Base-by-base conservation (phyloP, 768 basidiomycete species). In the Pisolithus tinctorius region DNA sequence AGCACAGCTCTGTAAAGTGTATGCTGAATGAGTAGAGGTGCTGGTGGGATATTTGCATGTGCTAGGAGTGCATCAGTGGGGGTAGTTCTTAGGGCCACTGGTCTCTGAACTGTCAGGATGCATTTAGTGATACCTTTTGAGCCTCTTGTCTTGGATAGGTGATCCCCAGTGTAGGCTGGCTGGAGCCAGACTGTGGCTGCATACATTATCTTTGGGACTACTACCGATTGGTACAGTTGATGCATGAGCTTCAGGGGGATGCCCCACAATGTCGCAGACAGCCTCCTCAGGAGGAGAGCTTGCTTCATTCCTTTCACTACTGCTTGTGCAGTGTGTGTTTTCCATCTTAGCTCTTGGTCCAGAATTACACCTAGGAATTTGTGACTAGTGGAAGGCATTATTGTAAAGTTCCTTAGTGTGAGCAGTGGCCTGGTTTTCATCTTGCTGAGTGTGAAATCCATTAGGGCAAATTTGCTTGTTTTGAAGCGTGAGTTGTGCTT, bases 351-450 rank as follows among this genome's bases (percentile, higher is more conserved):
- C 30, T 46, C 47, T 6, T 55, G 53, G 49, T 54, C 23, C 0
- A 57, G n/a, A 0, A 57, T 26, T 0, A 57, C 20, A 0, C 54
- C 29, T 3, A 51, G 50, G 13, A 57, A 54, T 3, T 30, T 13
- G 29, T 38, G 39, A 0, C 42, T 47, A 9, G 36, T 16, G 5
- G 29, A 3, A 0, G 47, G 47, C 0, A 10, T 37, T 3, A 53
- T 48, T 1, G 2, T 45, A 1, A 13, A 38, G 1, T 23, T 9
- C 3, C 45, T 9, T 1, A 51, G 16, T 7, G 8, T 6, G 2
- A 51, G 13, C 0, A 16, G 3, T 2, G 36, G 50, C 1, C 25
- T 8, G 0, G 4, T 7, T 2, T 17, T 16, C n/a, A 4, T 11
- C 20, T 25, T 40, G 38, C 27, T 51, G 4, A 4, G 5, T 0